phyloP scores from a whole-genome alignment of 2,329 filamentous ascomycete species.

The Thermothelomyces thermophilus region DNA sequence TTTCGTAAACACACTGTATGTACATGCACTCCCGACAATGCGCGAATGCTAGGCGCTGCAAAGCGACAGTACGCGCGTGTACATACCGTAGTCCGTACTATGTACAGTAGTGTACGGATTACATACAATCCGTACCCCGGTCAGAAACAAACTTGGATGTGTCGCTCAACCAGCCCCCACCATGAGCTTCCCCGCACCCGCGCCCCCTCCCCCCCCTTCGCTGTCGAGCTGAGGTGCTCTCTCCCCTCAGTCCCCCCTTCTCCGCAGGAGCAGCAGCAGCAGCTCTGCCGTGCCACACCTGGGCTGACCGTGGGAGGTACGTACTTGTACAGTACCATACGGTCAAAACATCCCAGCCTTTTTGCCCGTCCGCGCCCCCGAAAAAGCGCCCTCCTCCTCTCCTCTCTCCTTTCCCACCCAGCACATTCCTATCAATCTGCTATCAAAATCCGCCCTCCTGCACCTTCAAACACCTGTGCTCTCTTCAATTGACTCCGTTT shows the following conservation, averaged over 20 bases:
- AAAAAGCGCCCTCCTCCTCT: constrained; percentile 23
- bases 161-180: too few species aligned
- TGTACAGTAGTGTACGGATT: too few species aligned
- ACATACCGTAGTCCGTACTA: too few species aligned
- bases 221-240: too few species aligned
- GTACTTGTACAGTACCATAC: constrained; percentile 19
- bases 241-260: too few species aligned
- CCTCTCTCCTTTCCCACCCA: constrained; percentile 23
- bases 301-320: constrained; percentile 17
- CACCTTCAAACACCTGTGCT: constrained; percentile 3
- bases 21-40: too few species aligned
- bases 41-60: too few species aligned
- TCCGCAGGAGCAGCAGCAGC: too few species aligned
- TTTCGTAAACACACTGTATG: too few species aligned
- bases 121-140: too few species aligned
- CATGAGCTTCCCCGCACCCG: not conserved
- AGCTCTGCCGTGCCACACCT: not conserved
- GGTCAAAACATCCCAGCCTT: constrained; percentile 25
- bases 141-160: too few species aligned
- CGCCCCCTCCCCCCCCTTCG: not conserved
- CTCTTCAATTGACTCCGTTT: constrained; percentile 26
- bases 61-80: too few species aligned
- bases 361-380: constrained; percentile 26
- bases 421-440: constrained; percentile 12
- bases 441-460: constrained; percentile 17